phyloP scores from a whole-genome alignment of 106 monocot genomes.

The Cymbidium sinense region DNA sequence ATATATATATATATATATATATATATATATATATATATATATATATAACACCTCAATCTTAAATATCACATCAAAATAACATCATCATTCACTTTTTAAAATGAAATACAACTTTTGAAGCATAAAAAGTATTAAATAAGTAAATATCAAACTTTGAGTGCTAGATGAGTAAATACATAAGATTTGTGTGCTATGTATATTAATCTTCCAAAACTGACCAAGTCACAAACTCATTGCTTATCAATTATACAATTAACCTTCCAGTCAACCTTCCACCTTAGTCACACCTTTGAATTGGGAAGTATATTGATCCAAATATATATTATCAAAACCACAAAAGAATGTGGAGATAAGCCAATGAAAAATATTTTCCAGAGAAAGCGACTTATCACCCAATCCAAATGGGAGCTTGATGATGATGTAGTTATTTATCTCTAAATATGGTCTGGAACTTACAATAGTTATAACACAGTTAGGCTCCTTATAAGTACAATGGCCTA shows the following conservation, averaged over 20 bases:
- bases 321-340: conserved; percentile 81
- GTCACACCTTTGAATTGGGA: conserved; percentile 65
- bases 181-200: no score
- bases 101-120: no score
- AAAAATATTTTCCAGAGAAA: conserved; percentile 53
- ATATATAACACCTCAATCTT: no score
- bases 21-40: no score
- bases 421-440: background rate
- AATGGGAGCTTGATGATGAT: background rate
- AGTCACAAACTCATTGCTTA: no score
- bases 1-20: no score
- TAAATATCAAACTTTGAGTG: no score
- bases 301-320: conserved; percentile 88
- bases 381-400: background rate
- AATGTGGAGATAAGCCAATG: conserved; percentile 80
- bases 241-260: background rate
- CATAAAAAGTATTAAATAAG: no score
- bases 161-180: no score
- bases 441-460: conserved; percentile 42
- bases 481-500: conserved; percentile 38
- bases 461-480: conserved; percentile 61
- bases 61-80: no score
- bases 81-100: no score
- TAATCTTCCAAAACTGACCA: no score
- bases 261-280: conserved; percentile 52